Percentiles rank a stretch among this genome's conserved stretches.
These are phyloP conservation scores for Tothia fuscella DNA, from an alignment of 2,329 filamentous ascomycete genomes.

Conservation along the genomic window DNA sequence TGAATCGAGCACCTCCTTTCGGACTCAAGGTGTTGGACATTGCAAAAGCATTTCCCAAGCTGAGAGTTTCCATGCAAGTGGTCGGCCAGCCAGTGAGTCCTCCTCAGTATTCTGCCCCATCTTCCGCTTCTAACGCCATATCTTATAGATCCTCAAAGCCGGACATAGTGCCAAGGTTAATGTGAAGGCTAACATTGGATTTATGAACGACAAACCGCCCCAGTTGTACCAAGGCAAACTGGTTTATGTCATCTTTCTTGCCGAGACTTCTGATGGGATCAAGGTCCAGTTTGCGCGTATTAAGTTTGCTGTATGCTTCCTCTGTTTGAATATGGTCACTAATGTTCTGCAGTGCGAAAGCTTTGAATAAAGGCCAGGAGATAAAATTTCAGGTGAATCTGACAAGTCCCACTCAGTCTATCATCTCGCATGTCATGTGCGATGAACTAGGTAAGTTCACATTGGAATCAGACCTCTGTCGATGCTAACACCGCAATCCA, in stretches of 20 bases:
- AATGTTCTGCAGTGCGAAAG: conserved; percentile 46
- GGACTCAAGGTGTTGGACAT: conserved; percentile 56
- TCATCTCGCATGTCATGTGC: conserved; percentile 64
- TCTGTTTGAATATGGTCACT: conserved; percentile 13
- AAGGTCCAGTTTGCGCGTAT: conserved; percentile 57
- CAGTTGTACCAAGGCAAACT: conserved; percentile 51
- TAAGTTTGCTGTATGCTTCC: conserved; percentile 28
- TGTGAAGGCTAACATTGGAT: conserved; percentile 56
- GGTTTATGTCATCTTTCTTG: conserved; percentile 62
- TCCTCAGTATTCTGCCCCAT: conserved; percentile 1
- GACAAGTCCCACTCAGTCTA: conserved; percentile 40
- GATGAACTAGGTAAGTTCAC: conserved; percentile 58
- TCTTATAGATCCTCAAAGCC: conserved; percentile 18
- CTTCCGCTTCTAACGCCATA: neutral
- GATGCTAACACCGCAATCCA: conserved; percentile 9
- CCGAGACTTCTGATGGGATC: conserved; percentile 55
- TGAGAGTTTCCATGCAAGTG: conserved; percentile 43
- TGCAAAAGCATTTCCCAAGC: conserved; percentile 59
- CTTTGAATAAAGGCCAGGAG: conserved; percentile 49
- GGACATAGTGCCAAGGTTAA: conserved; percentile 42
- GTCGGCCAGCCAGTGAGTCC: conserved; percentile 34
- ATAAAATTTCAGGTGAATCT: conserved; percentile 49
- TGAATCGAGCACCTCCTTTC: conserved; percentile 74
- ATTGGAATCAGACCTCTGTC: neutral
- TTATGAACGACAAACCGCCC: conserved; percentile 52